Conservation (phyloP, 495 filamentous ascomycete species). For the Penicillium coprophilum region DNA sequence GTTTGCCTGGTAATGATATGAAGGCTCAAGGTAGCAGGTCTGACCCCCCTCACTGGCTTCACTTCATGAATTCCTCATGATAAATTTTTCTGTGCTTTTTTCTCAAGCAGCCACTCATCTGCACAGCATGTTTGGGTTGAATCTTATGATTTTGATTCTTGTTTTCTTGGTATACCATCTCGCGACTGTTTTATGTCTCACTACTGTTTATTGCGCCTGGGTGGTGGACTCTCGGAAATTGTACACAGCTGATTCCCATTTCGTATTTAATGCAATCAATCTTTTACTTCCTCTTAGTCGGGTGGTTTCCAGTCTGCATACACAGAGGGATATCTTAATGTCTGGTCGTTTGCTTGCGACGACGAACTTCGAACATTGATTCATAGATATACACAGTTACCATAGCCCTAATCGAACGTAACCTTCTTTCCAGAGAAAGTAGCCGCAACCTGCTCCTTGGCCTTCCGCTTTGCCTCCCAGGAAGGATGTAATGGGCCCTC, state of each 20-base stretch:
- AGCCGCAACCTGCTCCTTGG: constrained; percentile 67
- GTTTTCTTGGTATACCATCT: constrained; percentile 16
- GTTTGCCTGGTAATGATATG: constrained; percentile 24
- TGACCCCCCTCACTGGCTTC: constrained; percentile 41
- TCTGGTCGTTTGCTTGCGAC: background rate
- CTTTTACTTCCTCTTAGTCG: background rate
- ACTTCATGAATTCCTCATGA: constrained; percentile 39
- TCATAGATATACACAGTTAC: constrained; percentile 7
- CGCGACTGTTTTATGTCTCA: background rate
- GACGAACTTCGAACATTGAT: background rate
- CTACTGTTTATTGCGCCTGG: background rate
- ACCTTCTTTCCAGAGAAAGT: constrained; percentile 87
- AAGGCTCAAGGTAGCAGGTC: constrained; percentile 24
- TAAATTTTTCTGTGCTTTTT: constrained; percentile 3
- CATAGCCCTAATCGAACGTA: constrained; percentile 67
- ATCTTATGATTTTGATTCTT: background rate
- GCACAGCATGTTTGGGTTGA: constrained; percentile 8
- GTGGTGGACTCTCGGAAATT: background rate
- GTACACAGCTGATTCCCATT: background rate
- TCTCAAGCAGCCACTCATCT: background rate
- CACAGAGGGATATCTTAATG: background rate
- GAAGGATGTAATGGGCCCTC: constrained; percentile 81
- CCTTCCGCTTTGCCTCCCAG: constrained; percentile 86
- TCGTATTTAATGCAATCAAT: background rate
- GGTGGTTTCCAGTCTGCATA: background rate